Base-by-base conservation (phyloP, 1,139 yeast genomes). In the Saccharomyces hybrid region DNA sequence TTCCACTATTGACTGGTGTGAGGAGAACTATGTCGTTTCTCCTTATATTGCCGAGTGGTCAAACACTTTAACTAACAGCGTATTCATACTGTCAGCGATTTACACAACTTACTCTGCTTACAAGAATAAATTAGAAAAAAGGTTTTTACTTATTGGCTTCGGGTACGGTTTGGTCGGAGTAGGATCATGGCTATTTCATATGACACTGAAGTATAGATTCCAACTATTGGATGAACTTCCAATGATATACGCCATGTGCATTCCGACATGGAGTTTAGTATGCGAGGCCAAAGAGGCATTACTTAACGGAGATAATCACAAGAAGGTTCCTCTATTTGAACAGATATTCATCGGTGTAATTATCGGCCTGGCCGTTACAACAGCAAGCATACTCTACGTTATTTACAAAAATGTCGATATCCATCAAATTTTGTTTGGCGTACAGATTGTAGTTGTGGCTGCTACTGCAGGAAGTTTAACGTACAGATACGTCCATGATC, bases 241-340 rank as follows among this genome's bases (percentile, higher is more conserved):
- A 42, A 91, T 91, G 98, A 88, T 91, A 59, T 91, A 91, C 71
- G 96, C 96, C 44, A 91, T 97, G 1, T 91, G 96, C 63, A 84
- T 91, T 38, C 97, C 98, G 0, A 84, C 88, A 61, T 93, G 96
- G 88, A 84, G 88, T 53, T 83, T 90, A 1, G 86, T 85, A 63
- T 82, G 91, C 52, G 90, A 85, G 51, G 61, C 64, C 14, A 50
- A 55, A 20, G 62, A 59, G 68, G 32, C 26, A 11, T 32, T 16
- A 44, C 48, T 14, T n/a, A 63, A 31, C 29, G 51, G 53, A 55
- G 59, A 47, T 60, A 58, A 46, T 32, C 54, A 41, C 29, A 49
- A 47, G 81, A 86, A n/a, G 87, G 80, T 1, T 79, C 44, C 44
- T 9, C 11, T 38, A 16, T 38, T 38, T 11, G 44, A 38, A 38